Evolutionary conservation across 2,329 filamentous ascomycete species (phyloP).

Genomic region (Penicillium thymicola): DNA sequence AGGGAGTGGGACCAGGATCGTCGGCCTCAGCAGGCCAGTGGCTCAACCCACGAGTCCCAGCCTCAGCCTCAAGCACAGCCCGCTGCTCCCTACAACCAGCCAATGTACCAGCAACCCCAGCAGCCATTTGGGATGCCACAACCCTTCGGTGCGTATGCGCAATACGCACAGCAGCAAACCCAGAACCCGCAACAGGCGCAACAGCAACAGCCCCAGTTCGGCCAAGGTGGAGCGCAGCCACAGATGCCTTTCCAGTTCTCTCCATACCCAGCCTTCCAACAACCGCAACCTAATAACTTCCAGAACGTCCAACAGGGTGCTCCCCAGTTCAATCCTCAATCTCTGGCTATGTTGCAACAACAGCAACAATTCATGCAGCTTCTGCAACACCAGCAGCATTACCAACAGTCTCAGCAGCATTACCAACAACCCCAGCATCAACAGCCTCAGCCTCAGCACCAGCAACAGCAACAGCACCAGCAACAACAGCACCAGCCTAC

Average conservation of each 20-base stretch:
- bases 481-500: slow-evolving; percentile 23
- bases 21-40: slow-evolving; percentile 25
- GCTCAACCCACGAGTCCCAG: slow-evolving; percentile 17
- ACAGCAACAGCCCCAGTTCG: slow-evolving; percentile 33
- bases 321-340: slow-evolving; percentile 57
- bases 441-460: neutral
- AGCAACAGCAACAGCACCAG: slow-evolving; percentile 16
- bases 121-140: slow-evolving; percentile 27
- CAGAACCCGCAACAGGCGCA: slow-evolving; percentile 25
- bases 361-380: slow-evolving; percentile 34
- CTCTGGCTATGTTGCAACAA: slow-evolving; percentile 50
- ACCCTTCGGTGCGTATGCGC: slow-evolving; percentile 27
- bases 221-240: slow-evolving; percentile 25
- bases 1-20: slow-evolving; percentile 29
- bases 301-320: slow-evolving; percentile 42
- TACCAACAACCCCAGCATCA: slow-evolving; percentile 13
- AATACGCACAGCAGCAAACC: slow-evolving; percentile 28
- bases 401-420: slow-evolving; percentile 29
- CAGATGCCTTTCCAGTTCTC: slow-evolving; percentile 41
- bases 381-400: slow-evolving; percentile 14
- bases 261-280: slow-evolving; percentile 27
- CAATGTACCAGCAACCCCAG: slow-evolving; percentile 26
- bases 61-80: slow-evolving; percentile 27
- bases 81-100: slow-evolving; percentile 20
- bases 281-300: slow-evolving; percentile 45